Conservation (phyloP, 1,139 yeast species). For the Candida sp. region DNA sequence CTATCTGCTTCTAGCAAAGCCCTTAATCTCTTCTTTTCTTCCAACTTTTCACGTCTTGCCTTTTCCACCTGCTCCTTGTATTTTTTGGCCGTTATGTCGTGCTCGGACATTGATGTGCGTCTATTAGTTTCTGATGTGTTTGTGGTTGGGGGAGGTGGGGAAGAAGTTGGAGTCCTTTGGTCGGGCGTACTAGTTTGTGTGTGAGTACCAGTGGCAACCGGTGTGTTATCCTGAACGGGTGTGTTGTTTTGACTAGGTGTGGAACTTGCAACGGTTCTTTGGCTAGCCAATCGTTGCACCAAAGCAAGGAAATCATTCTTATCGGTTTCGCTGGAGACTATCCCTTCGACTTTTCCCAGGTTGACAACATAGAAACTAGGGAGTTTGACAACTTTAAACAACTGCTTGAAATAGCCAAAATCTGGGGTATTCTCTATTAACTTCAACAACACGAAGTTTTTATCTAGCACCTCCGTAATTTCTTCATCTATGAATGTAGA, state of each 20-base stretch:
- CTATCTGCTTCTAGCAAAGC: constrained; percentile 54
- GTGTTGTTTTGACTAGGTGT: background rate
- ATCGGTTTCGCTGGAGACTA: constrained; percentile 33
- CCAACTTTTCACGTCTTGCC: constrained; percentile 37
- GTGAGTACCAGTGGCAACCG: background rate
- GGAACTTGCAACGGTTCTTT: background rate
- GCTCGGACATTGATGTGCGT: constrained; percentile 1
- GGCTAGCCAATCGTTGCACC: constrained; percentile 15
- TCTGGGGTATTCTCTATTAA: constrained; percentile 50
- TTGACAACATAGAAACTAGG: constrained; percentile 56
- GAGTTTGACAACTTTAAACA: constrained; percentile 47
- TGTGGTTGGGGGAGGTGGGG: background rate
- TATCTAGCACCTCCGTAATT: constrained; percentile 14
- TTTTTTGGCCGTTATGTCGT: constrained; percentile 17
- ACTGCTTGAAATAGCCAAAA: constrained; percentile 50
- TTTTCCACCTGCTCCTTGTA: constrained; percentile 45
- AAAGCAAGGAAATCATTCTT: constrained; percentile 26
- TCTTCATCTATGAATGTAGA: constrained; percentile 14
- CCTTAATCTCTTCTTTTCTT: constrained; percentile 60
- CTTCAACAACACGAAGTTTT: constrained; percentile 44
- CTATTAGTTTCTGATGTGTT: background rate
- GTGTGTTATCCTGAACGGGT: background rate
- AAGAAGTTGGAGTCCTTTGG: background rate
- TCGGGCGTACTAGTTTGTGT: background rate
- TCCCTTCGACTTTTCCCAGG: constrained; percentile 48